Evolutionary conservation across 805 yeast genomes (phyloP), one percentile per base, ranked within the genome.

Genomic region (Saccharomycopsis selenospora): DNA sequence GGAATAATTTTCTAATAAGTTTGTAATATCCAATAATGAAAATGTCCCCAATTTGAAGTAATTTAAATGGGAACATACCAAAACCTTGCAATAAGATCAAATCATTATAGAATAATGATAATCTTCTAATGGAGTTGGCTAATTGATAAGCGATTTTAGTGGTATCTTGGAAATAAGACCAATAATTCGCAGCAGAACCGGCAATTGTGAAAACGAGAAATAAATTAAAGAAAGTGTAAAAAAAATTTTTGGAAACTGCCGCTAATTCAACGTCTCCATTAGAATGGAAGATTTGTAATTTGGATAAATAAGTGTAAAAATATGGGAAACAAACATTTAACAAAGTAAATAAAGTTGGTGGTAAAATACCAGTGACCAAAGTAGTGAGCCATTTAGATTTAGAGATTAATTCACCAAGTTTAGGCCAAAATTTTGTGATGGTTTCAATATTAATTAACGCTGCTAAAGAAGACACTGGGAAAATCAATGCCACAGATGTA

Each of bases 51-150:
- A 74, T 63, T 58, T 79, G 83, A 11, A 77, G 63, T 38, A 77
- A 64, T 47, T 75, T 70, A 40, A 77, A 74, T 3, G 82, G 82
- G 55, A 77, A 75, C 80, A 79, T 76, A 1, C 79, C 79, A 45
- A 79, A 57, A 0, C 89, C 93, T 61, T 85, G 93, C 49, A 84
- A 71, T 20, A 84, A 67, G 50, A 84, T 83, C 63, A 77, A 68
- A 58, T 77, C 79, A 45, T 73, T 77, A 54, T 77, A 77, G 55
- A 77, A 77, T 42, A 77, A 63, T 2, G 80, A 74, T 30, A 75
- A 62, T 38, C 71, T 67, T 57, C 73, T 75, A 47, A 77, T 66
- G 1, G 81, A 75, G 10, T 68, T 64, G 4, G 82, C 82, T 50
- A 77, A 59, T 47, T 75, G 71, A 48, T 72, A 75, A 0, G 82